Base-by-base conservation (phyloP, 192 early-diverging fungal species). In the Mortierella alpina region DNA sequence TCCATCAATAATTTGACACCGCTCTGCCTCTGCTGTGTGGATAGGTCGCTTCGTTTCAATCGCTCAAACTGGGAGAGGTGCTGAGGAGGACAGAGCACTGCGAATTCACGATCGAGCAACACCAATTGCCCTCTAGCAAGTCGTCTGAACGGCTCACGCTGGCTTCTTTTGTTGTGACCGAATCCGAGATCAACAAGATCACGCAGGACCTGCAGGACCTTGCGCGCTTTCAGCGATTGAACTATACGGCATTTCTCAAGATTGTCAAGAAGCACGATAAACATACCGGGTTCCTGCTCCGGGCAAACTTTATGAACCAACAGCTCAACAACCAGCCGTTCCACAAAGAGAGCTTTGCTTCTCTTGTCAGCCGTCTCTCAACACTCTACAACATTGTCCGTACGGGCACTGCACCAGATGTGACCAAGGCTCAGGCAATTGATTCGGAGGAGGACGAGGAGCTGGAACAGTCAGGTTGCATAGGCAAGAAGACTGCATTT, bases 221-320 rank as follows among this genome's bases (percentile, higher is more conserved):
- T 63, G 88, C 92, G 45, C 89, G 89, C 59, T 94, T 88, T 68
- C 88, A 89, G 13, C 89, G 91, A 11, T 82, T 94, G 63, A 94
- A 94, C 84, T 94, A 92, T 66, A 92, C 93, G 14, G 93, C 90
- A 9, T 92, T 94, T 65, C 84, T 92, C 59, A 92, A 96, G 86
- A 96, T 97, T 68, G 86, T 98, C 82, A 98, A 98, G 83, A 98
- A 98, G 79, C 97, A 98, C 82, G 97, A 98, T 86, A 93, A 95
- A 70, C 93, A 96, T 79, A 94, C 96, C 17, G 74, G 85, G 65
- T 72, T 84, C 68, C 90, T 88, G 11, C 86, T 97, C 47, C 86
- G 93, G 79, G 84, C 92, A 58, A 64, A 92, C 86, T 92, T 93
- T 74, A 86, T 90, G 88, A 87, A 87, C 83, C 79, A 90, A 82